A percentile compares a stretch with the other conserved stretches of the same genome.
Evolutionary conservation across 495 filamentous ascomycete genomes (phyloP).

Genomic region (Penicillium chermesinum): DNA sequence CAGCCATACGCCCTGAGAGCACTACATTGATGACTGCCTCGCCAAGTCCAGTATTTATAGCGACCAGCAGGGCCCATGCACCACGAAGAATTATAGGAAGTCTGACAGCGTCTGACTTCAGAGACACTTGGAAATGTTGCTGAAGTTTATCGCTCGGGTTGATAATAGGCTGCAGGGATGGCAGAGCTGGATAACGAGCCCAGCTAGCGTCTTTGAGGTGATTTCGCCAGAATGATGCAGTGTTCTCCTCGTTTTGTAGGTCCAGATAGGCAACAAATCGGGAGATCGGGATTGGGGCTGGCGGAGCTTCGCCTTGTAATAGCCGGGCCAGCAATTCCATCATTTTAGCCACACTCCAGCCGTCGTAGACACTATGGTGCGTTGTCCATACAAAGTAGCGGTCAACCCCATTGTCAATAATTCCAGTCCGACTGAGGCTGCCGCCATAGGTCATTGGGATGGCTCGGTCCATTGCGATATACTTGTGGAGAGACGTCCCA

Average conservation of each 20-base stretch:
- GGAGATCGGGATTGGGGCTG: neutral
- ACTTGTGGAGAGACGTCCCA: neutral
- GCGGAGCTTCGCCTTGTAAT: conserved; percentile 11
- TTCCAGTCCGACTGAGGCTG: neutral
- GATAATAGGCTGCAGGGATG: no score
- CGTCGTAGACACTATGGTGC: conserved; percentile 60
- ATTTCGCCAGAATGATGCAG: neutral
- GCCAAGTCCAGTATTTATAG: conserved; percentile 21
- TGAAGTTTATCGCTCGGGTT: conserved; percentile 10
- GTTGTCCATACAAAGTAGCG: conserved; percentile 37
- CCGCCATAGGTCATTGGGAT: neutral
- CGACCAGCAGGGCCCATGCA: conserved; percentile 35
- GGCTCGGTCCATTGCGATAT: neutral
- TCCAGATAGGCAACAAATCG: conserved; percentile 6
- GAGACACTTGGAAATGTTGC: conserved; percentile 21
- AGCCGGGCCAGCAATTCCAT: conserved; percentile 39
- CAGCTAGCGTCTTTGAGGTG: neutral
- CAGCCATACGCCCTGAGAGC: conserved; percentile 29
- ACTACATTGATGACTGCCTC: conserved; percentile 36
- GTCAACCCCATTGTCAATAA: neutral
- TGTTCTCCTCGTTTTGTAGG: neutral
- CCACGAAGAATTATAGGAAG: conserved; percentile 10
- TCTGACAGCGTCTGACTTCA: conserved; percentile 11
- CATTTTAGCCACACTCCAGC: conserved; percentile 48
- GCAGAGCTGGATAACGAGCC: neutral